phyloP scores from a whole-genome alignment of 129 eudicot genomes.

The Glebionis coronaria region DNA sequence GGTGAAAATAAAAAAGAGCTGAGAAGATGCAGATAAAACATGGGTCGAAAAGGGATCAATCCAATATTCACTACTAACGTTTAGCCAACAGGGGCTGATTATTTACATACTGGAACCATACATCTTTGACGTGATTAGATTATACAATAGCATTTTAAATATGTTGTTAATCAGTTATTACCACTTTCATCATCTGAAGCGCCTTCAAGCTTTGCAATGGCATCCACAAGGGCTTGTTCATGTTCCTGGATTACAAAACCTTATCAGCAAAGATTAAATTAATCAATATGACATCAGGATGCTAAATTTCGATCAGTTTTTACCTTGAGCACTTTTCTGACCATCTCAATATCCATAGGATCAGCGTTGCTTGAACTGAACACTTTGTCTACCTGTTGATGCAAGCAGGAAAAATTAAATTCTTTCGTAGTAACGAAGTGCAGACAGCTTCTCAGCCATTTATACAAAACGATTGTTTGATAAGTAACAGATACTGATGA shows the following conservation, averaged over 20 bases:
- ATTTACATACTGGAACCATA: constrained; percentile 21
- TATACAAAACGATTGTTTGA: too few species aligned
- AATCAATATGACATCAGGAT: not conserved
- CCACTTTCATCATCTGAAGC: constrained; percentile 91
- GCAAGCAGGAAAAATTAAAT: constrained; percentile 4
- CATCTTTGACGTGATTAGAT: constrained; percentile 22
- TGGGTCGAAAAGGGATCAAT: constrained; percentile 5
- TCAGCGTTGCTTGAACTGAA: constrained; percentile 56
- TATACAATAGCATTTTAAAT: constrained; percentile 15
- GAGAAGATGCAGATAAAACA: not conserved
- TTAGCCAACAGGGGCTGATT: constrained; percentile 15
- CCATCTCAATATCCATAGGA: constrained; percentile 64
- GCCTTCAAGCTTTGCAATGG: constrained; percentile 79
- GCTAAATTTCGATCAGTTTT: not conserved
- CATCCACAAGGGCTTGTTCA: constrained; percentile 71
- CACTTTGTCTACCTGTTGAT: constrained; percentile 70
- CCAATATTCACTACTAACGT: constrained; percentile 15
- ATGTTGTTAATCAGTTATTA: constrained; percentile 49
- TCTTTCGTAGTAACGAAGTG: not conserved
- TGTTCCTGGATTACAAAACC: constrained; percentile 57
- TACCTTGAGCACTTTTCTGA: constrained; percentile 61
- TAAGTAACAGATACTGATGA: too few species aligned
- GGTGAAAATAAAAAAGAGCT: not conserved
- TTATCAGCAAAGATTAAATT: not conserved
- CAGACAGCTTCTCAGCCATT: not conserved